These are phyloP conservation scores for Didymella arachidicola DNA, from an alignment of 2,329 filamentous ascomycete species.

Conservation along the genomic window DNA sequence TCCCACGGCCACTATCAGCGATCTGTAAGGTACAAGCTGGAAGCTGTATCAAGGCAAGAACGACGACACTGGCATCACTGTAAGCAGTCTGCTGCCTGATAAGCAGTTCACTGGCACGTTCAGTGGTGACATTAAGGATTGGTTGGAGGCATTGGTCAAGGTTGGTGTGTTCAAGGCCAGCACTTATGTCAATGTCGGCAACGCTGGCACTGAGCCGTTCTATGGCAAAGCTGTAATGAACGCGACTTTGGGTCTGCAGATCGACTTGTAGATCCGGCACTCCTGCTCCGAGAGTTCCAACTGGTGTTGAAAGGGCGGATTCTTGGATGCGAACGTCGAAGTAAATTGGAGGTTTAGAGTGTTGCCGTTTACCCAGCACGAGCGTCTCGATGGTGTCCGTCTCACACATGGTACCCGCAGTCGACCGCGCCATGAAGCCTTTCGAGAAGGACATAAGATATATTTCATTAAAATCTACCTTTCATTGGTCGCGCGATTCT, in stretches of 20 bases:
- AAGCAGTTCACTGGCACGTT: conserved; percentile 52
- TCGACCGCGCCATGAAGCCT: too few species aligned
- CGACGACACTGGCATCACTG: conserved; percentile 54
- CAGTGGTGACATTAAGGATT: conserved; percentile 53
- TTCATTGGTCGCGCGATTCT: too few species aligned
- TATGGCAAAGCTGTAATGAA: conserved; percentile 32
- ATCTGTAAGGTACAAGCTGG: conserved; percentile 51
- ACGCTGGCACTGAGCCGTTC: conserved; percentile 46
- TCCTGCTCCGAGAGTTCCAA: too few species aligned
- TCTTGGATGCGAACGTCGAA: too few species aligned
- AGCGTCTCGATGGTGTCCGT: too few species aligned
- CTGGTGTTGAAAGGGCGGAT: background rate
- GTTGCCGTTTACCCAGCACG: too few species aligned
- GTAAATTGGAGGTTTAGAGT: too few species aligned
- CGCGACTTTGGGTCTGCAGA: conserved; percentile 33
- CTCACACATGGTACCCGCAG: too few species aligned
- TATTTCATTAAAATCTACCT: too few species aligned
- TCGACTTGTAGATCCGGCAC: conserved; percentile 20
- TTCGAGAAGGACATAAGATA: too few species aligned
- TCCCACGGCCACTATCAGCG: conserved; percentile 30
- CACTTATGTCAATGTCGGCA: conserved; percentile 56
- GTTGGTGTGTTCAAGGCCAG: conserved; percentile 48
- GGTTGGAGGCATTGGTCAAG: conserved; percentile 51
- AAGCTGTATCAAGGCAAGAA: conserved; percentile 55
- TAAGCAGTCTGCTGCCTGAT: conserved; percentile 50